phyloP scores from a whole-genome alignment of 2,329 filamentous ascomycete species.

The Fusarium miscanthi region DNA sequence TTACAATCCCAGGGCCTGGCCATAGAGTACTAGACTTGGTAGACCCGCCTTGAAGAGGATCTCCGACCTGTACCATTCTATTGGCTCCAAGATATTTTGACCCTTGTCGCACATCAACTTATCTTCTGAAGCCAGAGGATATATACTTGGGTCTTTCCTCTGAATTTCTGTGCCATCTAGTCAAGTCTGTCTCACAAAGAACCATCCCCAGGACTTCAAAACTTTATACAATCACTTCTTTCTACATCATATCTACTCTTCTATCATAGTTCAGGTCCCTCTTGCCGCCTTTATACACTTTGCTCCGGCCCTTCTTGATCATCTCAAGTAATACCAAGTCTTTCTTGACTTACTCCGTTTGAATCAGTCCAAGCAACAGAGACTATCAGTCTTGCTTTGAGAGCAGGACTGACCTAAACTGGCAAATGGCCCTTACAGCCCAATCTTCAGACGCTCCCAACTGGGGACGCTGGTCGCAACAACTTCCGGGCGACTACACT shows the following conservation, averaged over 20 bases:
- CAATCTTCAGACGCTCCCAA: constrained; percentile 57
- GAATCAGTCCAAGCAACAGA: background rate
- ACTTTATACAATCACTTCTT: constrained; percentile 24
- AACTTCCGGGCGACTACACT: constrained; percentile 59
- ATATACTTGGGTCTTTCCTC: constrained; percentile 46
- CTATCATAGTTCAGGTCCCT: constrained; percentile 4
- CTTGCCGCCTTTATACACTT: constrained; percentile 20
- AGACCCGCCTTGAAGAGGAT: constrained; percentile 45
- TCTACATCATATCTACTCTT: constrained; percentile 25
- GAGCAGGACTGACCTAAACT: constrained; percentile 40
- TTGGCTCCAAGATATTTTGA: constrained; percentile 47
- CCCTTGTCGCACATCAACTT: constrained; percentile 46
- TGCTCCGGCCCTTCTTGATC: constrained; percentile 5
- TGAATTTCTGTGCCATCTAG: constrained; percentile 37
- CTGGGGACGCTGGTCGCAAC: constrained; percentile 68
- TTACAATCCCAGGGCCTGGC: constrained; percentile 42
- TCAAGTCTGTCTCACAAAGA: constrained; percentile 42
- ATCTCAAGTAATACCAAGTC: constrained; percentile 11
- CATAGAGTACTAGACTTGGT: constrained; percentile 36
- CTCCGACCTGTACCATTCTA: constrained; percentile 48
- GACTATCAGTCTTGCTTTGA: constrained; percentile 41
- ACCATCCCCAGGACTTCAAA: constrained; percentile 31
- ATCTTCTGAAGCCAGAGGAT: constrained; percentile 40
- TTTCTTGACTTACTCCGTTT: constrained; percentile 9
- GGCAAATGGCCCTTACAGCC: constrained; percentile 60